These are phyloP conservation scores for Verbascum thapsus DNA, from an alignment of 257 asterid genomes.

Conservation along the genomic window DNA sequence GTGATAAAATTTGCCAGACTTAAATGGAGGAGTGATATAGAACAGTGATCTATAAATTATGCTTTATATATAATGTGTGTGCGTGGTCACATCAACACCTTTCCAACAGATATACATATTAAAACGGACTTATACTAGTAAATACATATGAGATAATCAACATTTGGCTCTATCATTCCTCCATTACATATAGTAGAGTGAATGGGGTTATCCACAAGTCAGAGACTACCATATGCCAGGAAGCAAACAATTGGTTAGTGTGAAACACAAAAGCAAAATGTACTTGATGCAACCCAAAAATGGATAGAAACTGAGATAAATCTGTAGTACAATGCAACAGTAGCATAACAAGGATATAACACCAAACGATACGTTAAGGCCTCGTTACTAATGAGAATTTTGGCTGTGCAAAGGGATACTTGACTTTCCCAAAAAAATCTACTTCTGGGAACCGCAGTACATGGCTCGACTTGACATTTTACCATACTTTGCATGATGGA, in stretches of 20 bases:
- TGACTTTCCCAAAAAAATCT: neutral
- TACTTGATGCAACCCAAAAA: neutral
- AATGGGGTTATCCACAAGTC: conserved; percentile 1
- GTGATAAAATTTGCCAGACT: conserved; percentile 1
- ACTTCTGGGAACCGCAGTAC: neutral
- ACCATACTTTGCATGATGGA: conserved; percentile 14
- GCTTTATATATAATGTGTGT: too few relatives aligned
- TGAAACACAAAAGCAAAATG: conserved; percentile 10
- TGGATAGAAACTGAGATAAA: too few relatives aligned
- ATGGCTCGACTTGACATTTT: conserved; percentile 11
- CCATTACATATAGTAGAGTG: conserved; percentile 9
- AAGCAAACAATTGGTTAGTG: neutral
- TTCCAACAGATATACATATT: neutral
- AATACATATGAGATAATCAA: conserved; percentile 4
- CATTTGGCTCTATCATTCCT: neutral
- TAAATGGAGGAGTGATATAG: neutral
- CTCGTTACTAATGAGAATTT: conserved; percentile 5
- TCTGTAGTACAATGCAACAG: neutral
- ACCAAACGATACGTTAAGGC: conserved; percentile 13
- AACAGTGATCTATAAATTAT: neutral
- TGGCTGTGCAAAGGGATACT: neutral
- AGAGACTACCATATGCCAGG: neutral
- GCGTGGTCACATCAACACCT: neutral
- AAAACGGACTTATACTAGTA: neutral
- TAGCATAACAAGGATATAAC: too few relatives aligned